Base-by-base conservation (phyloP, 331 rosid species). In the Saraca asoca region DNA sequence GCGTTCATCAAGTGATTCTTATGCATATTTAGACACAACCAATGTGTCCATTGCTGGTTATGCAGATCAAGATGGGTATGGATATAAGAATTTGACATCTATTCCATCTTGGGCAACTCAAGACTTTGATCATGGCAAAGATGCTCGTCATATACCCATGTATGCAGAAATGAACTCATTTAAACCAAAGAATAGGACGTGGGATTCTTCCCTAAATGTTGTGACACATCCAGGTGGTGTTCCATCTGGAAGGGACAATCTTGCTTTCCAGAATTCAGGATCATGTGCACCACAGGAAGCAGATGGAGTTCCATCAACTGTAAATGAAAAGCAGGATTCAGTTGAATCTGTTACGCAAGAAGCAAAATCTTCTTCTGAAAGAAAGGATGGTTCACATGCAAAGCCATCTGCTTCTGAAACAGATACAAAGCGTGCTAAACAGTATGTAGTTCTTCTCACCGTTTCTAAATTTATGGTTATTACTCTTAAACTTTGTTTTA, bases 1-100 rank as follows among this genome's bases (percentile, higher is more conserved):
- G 48, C 91, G 98, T 43, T 92, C 98, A 34, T 87, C 98, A 13
- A 92, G 98, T 80, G 98, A 92, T 73, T 87, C 98, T 12, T 72
- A 85, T 57, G 85, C 98, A 29, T 89, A 87, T 71, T 63, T 81
- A 54, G 99, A 90, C 65, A 55, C 79, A 8, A 39, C 42, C 41
- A 80, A 81, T 75, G 75, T 60, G 17, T 76, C 87, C 49, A 84
- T 79, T 70, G 31, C 78, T 12, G 83, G 73, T 59, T 82, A 75
- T 60, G 49, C 79, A 12, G 76, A 80, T 64, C 95, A 83, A 61
- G 91, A 89, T 18, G 97, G 88, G 9, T 76, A 73, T 79, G 81
- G 75, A 71, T 83, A 67, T 72, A 81, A 75, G 71, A 90, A 81
- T 78, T 54, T 72, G 74, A 42, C 80, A 20, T 76, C 95, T 31